A percentile compares a stretch with the other conserved stretches of the same genome.
Conservation (phyloP, 768 basidiomycete genomes). For the Boletus sp. region DNA sequence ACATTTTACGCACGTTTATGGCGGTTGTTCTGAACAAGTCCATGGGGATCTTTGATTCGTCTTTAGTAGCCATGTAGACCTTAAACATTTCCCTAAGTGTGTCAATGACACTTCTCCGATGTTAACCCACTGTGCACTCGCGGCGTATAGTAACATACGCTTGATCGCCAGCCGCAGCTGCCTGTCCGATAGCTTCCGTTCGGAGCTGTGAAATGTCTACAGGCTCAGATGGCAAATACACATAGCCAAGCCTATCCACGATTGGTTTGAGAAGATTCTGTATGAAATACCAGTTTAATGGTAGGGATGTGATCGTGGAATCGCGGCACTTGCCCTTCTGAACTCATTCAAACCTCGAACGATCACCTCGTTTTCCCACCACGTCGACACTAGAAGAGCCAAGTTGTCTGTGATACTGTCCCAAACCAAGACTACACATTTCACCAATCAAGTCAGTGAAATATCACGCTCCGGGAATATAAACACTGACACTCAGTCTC, state of each 20-base stretch:
- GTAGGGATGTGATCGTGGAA: neutral
- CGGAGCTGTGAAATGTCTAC: constrained; percentile 69
- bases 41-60: constrained; percentile 74
- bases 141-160: constrained; percentile 23
- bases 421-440: constrained; percentile 73
- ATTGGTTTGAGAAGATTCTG: constrained; percentile 71
- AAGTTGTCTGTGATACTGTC: constrained; percentile 61
- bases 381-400: constrained; percentile 52
- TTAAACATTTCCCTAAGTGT: constrained; percentile 72
- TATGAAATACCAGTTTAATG: neutral
- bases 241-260: constrained; percentile 75
- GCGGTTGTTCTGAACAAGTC: constrained; percentile 67
- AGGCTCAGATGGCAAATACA: constrained; percentile 62
- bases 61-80: constrained; percentile 63
- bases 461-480: neutral
- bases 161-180: constrained; percentile 45
- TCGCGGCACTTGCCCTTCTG: constrained; percentile 45
- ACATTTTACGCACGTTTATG: constrained; percentile 40
- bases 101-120: constrained; percentile 56
- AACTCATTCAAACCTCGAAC: constrained; percentile 56
- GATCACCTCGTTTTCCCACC: constrained; percentile 76
- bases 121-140: neutral
- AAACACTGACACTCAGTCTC: constrained; percentile 71
- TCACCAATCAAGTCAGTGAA: neutral
- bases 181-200: constrained; percentile 63